These are phyloP conservation scores for Scheffersomyces segobiensis DNA, from an alignment of 1,139 yeast species.

Conservation along the genomic window DNA sequence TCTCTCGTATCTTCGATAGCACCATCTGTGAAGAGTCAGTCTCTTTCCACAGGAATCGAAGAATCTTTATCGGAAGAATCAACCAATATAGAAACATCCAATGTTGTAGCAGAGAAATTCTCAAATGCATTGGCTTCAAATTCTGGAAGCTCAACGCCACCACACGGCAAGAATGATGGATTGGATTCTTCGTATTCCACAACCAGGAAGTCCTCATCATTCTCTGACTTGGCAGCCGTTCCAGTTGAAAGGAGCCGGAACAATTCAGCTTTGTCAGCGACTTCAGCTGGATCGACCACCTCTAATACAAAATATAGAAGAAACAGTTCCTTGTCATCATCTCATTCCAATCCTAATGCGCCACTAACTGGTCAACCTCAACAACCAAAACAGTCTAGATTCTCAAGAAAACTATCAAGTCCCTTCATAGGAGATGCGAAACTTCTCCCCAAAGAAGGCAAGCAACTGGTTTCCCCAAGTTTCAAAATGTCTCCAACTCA, in stretches of 20 bases:
- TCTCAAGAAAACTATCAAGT: constrained; percentile 16
- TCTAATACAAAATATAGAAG: constrained; percentile 10
- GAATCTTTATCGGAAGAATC: neutral
- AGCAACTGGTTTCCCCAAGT: neutral
- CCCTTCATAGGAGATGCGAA: constrained; percentile 11
- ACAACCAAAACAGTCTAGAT: constrained; percentile 7
- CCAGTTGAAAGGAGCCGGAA: constrained; percentile 5
- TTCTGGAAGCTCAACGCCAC: neutral
- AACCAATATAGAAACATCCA: neutral
- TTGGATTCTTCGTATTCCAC: neutral
- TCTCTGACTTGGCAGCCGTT: constrained; percentile 1
- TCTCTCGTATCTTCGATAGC: constrained; percentile 1
- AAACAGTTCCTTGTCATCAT: constrained; percentile 13
- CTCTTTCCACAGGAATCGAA: neutral
- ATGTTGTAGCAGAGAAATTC: neutral
- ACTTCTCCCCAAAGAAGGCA: neutral
- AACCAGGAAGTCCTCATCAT: neutral
- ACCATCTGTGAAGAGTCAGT: constrained; percentile 2
- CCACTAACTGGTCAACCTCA: neutral
- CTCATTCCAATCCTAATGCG: constrained; percentile 4
- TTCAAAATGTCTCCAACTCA: constrained; percentile 1
- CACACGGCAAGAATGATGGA: neutral
- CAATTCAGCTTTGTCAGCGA: constrained; percentile 7
- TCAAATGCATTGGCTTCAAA: neutral
- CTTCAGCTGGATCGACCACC: constrained; percentile 4